Base-by-base conservation (phyloP, 805 yeast species). In the Candida koratica region DNA sequence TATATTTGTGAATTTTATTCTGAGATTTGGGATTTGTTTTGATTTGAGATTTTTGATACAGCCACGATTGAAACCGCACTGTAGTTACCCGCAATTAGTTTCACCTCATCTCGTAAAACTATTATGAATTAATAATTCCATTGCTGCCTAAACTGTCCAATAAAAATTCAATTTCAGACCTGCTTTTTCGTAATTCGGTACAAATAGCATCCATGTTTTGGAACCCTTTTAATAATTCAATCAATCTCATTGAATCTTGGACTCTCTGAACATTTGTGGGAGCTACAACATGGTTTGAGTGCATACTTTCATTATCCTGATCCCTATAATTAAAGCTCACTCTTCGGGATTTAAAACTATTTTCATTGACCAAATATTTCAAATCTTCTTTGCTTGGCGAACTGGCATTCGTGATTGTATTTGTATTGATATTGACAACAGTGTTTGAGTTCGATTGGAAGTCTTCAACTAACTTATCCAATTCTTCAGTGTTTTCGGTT, bases 171-270 rank as follows among this genome's bases (percentile, higher is more conserved):
- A 83, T 74, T 18, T 79, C 81, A 14, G 53, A 54, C 30, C 77
- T 62, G 7, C 83, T 69, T 49, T 69, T 69, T 31, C 70, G 74
- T 47, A 85, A 60, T 39, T 77, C 82, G 0, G 90, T 84, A 49
- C 90, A 81, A 2, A 86, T 79, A 4, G 74, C 65, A 48, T 82
- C 90, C 44, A 79, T 66, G 43, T 71, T 73, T 34, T 74, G 79
- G 16, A 69, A 69, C 14, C 74, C 71, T 39, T 69, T 68, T 18
- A 81, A 46, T 10, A 75, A 56, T 41, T 67, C 69, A 3, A 75
- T 42, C 30, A 78, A 47, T 9, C 55, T 54, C 4, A 54, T 39
- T 38, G 67, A 56, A 24, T 67, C 67, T 31, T 46, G 47, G 17
- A 48, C 49, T 14, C 46, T 45, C 14, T 49, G 45, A 8, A 29